A percentile compares a stretch with the other conserved stretches of the same genome.
Conservation (phyloP, 1,139 yeast species). For the Geotrichum restrictum region DNA sequence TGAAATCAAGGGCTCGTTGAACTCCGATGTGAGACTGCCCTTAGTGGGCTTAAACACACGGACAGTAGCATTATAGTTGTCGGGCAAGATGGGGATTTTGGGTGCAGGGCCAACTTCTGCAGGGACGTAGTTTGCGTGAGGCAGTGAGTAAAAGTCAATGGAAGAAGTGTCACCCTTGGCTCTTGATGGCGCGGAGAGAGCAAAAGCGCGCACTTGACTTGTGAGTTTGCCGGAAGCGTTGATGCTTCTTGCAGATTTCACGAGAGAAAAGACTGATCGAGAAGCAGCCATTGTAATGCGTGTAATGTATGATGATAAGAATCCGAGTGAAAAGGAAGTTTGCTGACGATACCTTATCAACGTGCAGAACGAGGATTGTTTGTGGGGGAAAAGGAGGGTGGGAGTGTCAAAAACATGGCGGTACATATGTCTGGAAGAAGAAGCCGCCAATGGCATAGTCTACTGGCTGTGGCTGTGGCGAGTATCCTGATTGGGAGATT, state of each 20-base stretch:
- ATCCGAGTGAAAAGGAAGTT: no score
- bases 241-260: background rate
- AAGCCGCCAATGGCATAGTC: background rate
- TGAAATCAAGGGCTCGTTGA: slow-evolving; percentile 26
- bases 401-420: no score
- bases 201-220: slow-evolving; percentile 6
- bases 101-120: slow-evolving; percentile 31
- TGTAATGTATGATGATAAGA: no score
- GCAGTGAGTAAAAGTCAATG: slow-evolving; percentile 43
- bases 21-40: slow-evolving; percentile 24
- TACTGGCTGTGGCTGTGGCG: no score
- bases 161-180: slow-evolving; percentile 44
- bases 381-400: background rate
- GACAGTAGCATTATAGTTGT: slow-evolving; percentile 24
- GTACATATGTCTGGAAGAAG: background rate
- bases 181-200: slow-evolving; percentile 25
- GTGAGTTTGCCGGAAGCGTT: background rate
- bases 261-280: background rate
- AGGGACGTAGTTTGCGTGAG: slow-evolving; percentile 33
- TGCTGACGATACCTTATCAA: no score
- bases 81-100: slow-evolving; percentile 43
- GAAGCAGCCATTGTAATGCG: slow-evolving; percentile 2
- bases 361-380: no score
- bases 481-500: no score
- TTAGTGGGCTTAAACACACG: slow-evolving; percentile 15